Conservation (phyloP, 352 stramenopile genomes). For the Nothophytophthora sp. region DNA sequence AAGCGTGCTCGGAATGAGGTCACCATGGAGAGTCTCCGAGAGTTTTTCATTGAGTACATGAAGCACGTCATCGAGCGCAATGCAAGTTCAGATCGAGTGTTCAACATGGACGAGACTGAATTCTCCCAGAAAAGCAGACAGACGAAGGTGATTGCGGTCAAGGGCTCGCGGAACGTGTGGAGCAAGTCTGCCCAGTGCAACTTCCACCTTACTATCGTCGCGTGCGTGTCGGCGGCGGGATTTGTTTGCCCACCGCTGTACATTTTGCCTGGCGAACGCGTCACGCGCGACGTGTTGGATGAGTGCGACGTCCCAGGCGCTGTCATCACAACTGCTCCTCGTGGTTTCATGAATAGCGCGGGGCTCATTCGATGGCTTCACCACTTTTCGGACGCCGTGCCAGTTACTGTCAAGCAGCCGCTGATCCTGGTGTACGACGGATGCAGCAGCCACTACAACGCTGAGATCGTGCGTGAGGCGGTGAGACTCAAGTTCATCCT, state of each 20-base stretch:
- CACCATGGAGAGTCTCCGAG: background rate
- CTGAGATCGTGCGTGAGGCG: background rate
- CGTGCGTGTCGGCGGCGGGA: constrained; percentile 1
- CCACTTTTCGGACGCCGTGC: background rate
- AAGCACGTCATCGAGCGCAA: constrained; percentile 6
- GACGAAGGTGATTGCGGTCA: constrained; percentile 5
- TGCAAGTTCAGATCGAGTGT: background rate
- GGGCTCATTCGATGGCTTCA: too few species aligned
- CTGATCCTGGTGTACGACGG: constrained; percentile 6
- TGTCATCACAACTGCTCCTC: background rate
- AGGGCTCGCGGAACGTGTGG: constrained; percentile 9
- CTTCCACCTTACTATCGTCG: constrained; percentile 11
- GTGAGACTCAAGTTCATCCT: constrained; percentile 1
- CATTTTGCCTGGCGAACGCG: background rate
- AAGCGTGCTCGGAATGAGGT: background rate
- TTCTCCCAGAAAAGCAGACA: background rate
- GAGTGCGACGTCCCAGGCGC: background rate
- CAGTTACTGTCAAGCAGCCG: background rate
- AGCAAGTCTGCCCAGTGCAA: background rate
- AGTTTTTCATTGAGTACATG: background rate
- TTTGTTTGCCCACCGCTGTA: background rate
- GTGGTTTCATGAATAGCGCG: constrained; percentile 2
- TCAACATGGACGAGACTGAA: constrained; percentile 15
- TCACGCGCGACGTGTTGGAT: constrained; percentile 6
- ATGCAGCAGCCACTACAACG: background rate